Conservation (phyloP, 78 protist genomes). For the Dictyostelium firmibasis region DNA sequence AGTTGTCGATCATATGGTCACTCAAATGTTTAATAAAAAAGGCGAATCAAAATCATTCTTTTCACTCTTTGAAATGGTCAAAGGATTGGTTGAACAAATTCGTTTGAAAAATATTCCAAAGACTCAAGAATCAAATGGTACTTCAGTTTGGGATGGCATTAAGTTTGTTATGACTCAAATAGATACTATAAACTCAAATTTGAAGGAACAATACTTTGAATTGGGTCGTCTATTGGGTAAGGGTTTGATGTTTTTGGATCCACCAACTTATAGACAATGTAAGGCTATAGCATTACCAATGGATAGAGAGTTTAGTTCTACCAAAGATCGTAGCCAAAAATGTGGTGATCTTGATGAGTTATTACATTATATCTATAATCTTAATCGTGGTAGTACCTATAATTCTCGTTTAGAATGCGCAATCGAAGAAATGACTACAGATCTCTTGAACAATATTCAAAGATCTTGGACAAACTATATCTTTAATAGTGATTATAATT, state of each 20-base stretch:
- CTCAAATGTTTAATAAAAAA: constrained; percentile 46
- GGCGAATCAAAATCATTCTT: constrained; percentile 39
- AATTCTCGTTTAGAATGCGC: constrained; percentile 54
- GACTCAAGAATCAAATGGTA: constrained; percentile 42
- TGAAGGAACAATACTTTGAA: constrained; percentile 69
- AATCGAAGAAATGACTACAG: constrained; percentile 69
- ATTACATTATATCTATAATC: constrained; percentile 24
- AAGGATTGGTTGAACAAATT: constrained; percentile 40
- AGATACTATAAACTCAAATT: constrained; percentile 36
- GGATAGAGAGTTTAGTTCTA: constrained; percentile 17
- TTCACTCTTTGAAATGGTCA: constrained; percentile 51
- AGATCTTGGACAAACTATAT: constrained; percentile 71
- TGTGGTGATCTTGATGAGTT: constrained; percentile 75
- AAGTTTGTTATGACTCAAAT: constrained; percentile 72
- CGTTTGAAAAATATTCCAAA: constrained; percentile 46
- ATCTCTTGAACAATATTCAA: constrained; percentile 30
- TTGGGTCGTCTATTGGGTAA: constrained; percentile 75
- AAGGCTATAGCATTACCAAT: constrained; percentile 71
- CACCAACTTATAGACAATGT: constrained; percentile 73
- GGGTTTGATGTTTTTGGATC: constrained; percentile 62
- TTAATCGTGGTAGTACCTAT: constrained; percentile 45
- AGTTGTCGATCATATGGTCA: constrained; percentile 73
- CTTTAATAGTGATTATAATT: constrained; percentile 35
- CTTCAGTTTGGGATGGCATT: constrained; percentile 70
- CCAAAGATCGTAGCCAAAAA: constrained; percentile 11